A percentile compares a stretch with the other conserved stretches of the same genome.
These are phyloP conservation scores for Plectosphaerella plurivora DNA, from an alignment of 2,329 filamentous ascomycete genomes.

Conservation along the genomic window DNA sequence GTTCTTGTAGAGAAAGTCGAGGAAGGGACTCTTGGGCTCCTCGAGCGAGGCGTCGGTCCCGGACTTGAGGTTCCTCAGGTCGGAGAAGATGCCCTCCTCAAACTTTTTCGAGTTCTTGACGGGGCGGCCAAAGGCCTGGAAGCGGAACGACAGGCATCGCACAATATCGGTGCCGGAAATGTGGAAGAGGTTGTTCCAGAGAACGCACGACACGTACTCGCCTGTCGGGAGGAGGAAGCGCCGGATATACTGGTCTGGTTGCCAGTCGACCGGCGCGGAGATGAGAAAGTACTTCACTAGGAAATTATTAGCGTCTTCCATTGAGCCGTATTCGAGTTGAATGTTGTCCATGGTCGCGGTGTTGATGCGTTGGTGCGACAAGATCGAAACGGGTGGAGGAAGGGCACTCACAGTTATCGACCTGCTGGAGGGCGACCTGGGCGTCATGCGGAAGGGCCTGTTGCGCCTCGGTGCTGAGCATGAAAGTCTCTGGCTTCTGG, in stretches of 20 bases:
- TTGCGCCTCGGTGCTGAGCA: constrained; percentile 95
- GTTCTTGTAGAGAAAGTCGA: constrained; percentile 99
- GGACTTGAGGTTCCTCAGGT: constrained; percentile 95
- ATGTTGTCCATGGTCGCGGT: constrained; percentile 12
- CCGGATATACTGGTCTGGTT: constrained; percentile 91
- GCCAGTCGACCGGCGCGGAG: constrained; percentile 97
- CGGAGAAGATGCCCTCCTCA: constrained; percentile 98
- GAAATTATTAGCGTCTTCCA: too few relatives aligned
- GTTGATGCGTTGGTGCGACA: neutral
- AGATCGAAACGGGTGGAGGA: neutral
- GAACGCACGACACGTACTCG: constrained; percentile 97
- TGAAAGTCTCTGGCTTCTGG: constrained; percentile 97
- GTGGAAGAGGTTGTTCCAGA: constrained; percentile 99
- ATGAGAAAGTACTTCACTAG: constrained; percentile 99
- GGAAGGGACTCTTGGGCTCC: constrained; percentile 96
- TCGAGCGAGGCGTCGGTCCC: constrained; percentile 97
- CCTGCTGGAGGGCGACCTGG: constrained; percentile 94
- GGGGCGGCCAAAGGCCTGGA: constrained; percentile 95
- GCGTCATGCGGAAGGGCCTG: constrained; percentile 94
- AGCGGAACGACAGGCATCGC: constrained; percentile 93
- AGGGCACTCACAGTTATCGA: constrained; percentile 78
- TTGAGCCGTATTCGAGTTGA: too few relatives aligned
- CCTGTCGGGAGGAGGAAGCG: constrained; percentile 93
- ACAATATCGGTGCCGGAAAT: constrained; percentile 99
- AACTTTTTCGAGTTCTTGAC: constrained; percentile 99